These are phyloP conservation scores for Agapanthus africanus DNA, from an alignment of 106 monocot genomes.

Conservation along the genomic window DNA sequence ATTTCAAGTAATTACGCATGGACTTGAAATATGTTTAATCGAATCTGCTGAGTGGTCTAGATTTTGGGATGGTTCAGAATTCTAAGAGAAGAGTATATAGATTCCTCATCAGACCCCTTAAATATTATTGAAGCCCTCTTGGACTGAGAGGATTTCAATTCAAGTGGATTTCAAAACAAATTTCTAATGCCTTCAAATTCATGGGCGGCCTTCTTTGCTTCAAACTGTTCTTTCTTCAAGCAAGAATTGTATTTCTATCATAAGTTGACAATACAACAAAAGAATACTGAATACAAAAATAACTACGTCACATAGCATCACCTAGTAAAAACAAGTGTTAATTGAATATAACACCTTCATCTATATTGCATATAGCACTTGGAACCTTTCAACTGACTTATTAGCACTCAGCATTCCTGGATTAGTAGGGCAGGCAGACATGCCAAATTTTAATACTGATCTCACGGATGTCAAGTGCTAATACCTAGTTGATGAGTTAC, in stretches of 20 bases:
- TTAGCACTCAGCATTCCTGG: no score
- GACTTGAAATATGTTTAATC: not conserved
- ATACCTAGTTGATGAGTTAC: no score
- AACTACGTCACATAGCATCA: not conserved
- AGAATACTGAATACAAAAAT: not conserved
- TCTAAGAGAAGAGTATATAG: not conserved
- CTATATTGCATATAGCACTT: no score
- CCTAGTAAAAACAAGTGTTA: no score
- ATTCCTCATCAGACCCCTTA: not conserved
- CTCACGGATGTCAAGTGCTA: no score
- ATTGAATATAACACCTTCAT: no score
- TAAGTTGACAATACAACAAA: not conserved
- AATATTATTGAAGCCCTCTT: not conserved
- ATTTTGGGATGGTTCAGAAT: not conserved
- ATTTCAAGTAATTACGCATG: no score
- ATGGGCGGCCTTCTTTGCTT: not conserved
- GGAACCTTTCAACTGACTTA: no score
- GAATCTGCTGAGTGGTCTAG: no score
- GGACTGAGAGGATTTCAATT: not conserved
- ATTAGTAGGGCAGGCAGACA: no score
- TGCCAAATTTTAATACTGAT: no score
- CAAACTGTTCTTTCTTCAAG: not conserved
- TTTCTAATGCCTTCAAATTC: not conserved
- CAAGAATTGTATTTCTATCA: not conserved
- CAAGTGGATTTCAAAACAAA: not conserved